Conservation (phyloP, 2,329 filamentous ascomycete species). For the Pezicula neosporulosa region DNA sequence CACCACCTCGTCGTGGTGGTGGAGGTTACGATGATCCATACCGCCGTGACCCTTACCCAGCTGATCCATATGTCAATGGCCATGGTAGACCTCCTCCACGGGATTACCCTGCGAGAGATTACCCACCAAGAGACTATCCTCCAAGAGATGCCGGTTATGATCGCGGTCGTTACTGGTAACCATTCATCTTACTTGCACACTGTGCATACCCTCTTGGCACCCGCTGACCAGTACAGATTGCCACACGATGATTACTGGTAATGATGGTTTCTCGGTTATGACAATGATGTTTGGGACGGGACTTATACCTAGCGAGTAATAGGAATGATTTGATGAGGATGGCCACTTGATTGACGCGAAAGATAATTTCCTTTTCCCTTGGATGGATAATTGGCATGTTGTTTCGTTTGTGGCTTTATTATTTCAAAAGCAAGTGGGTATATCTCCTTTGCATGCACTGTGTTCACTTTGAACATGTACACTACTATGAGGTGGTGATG, state of each 20-base stretch:
- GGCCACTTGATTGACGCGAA: no score
- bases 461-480: no score
- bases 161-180: slow-evolving; percentile 29
- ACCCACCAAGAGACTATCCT: slow-evolving; percentile 11
- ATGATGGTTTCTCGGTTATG: no score
- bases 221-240: slow-evolving; percentile 1
- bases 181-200: not conserved
- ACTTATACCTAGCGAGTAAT: no score
- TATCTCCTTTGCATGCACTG: no score
- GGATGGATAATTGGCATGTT: no score
- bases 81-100: slow-evolving; percentile 37
- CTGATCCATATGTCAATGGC: slow-evolving; percentile 56
- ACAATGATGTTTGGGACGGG: no score
- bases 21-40: slow-evolving; percentile 72
- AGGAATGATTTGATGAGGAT: no score
- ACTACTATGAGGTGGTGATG: no score
- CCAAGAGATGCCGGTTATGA: slow-evolving; percentile 22
- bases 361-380: no score
- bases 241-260: not conserved
- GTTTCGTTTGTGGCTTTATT: no score
- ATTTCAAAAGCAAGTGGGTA: no score
- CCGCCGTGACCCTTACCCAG: slow-evolving; percentile 61
- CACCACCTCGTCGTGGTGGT: slow-evolving; percentile 52
- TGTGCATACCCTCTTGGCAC: not conserved
- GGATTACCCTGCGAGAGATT: slow-evolving; percentile 30